Evolutionary conservation across 2,329 filamentous ascomycete species (phyloP), one percentile per base, ranked within the genome.

Genomic region (Diaporthe aspalathi): DNA sequence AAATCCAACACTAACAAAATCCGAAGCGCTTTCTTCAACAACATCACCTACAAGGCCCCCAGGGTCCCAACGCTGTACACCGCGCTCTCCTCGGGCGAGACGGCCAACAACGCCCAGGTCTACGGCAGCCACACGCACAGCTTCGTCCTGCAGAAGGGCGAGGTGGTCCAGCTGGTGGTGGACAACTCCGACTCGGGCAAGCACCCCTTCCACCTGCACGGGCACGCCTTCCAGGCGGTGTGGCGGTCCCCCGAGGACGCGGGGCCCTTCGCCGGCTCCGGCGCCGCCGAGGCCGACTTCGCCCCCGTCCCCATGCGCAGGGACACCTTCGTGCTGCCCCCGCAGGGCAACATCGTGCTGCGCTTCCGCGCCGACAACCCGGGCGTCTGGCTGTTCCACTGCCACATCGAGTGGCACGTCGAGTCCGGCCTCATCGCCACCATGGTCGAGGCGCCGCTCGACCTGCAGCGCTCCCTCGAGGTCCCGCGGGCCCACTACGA

Each of bases 31-130:
- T 91, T 91, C 81, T 89, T 93, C 83, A 95, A 95, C 84, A 91
- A 93, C 80, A 89, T 94, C 74, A 94, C 92, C 38, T 97, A 95
- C 79, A 87, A 88, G 4, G 70, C 82, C 0, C 93, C 93, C 62
- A 93, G 93, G 78, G 94, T 97, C 0, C 94, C 94, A 0, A 90
- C 92, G 0, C 85, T 97, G 0, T 97, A 94, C 84, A 94, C 92
- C 0, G 93, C 87, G 1, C 84, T 97, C 4, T 90, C 89, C 0
- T 81, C 89, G 1, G 89, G 89, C 20, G 82, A 93, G 65, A 82
- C 86, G 22, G 88, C 89, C 17, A 84, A 84, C 1, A 85, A 93
- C 73, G 83, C 90, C 0, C 74, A 78, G 2, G 82, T 94, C 5
- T 94, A 94, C 77, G 92, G 92, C 38, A 83, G 85, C 22, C 89